These are phyloP conservation scores for Fusarium fracticaudum DNA, from an alignment of 2,329 filamentous ascomycete genomes.

Conservation along the genomic window DNA sequence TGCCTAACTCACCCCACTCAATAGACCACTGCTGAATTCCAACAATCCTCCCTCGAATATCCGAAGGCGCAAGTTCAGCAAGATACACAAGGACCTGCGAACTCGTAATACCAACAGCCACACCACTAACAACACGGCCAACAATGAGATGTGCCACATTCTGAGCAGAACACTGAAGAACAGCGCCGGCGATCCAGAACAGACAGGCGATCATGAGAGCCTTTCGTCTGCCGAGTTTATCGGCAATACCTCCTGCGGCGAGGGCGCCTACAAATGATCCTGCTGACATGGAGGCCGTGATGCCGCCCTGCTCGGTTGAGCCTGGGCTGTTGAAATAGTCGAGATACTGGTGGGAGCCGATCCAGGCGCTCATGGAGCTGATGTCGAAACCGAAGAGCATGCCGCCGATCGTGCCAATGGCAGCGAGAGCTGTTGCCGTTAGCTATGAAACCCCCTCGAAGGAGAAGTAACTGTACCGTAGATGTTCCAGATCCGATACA, in stretches of 20 bases:
- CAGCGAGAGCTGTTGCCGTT: conserved; percentile 46
- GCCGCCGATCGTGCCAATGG: conserved; percentile 54
- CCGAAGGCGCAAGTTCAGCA: conserved; percentile 69
- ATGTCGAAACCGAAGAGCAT: conserved; percentile 66
- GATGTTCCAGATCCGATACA: conserved; percentile 51
- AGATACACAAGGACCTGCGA: conserved; percentile 76
- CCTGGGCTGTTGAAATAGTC: conserved; percentile 61
- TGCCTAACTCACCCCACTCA: conserved; percentile 57
- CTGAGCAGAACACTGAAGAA: conserved; percentile 67
- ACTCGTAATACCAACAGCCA: conserved; percentile 73
- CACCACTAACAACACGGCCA: conserved; percentile 69
- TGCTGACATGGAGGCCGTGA: conserved; percentile 60
- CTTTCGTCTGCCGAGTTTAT: conserved; percentile 56
- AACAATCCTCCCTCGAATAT: conserved; percentile 71
- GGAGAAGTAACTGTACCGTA: conserved; percentile 41
- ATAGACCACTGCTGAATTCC: conserved; percentile 80
- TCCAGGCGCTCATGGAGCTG: conserved; percentile 66
- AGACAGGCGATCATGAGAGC: conserved; percentile 56
- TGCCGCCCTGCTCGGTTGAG: conserved; percentile 58
- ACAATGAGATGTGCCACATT: conserved; percentile 65
- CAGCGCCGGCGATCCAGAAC: conserved; percentile 66
- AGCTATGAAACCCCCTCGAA: neutral
- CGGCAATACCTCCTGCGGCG: conserved; percentile 56
- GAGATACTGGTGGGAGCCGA: conserved; percentile 61
- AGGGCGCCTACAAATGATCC: conserved; percentile 59